Base-by-base conservation (phyloP, 306 rosid species). In the Alnus glutinosa region DNA sequence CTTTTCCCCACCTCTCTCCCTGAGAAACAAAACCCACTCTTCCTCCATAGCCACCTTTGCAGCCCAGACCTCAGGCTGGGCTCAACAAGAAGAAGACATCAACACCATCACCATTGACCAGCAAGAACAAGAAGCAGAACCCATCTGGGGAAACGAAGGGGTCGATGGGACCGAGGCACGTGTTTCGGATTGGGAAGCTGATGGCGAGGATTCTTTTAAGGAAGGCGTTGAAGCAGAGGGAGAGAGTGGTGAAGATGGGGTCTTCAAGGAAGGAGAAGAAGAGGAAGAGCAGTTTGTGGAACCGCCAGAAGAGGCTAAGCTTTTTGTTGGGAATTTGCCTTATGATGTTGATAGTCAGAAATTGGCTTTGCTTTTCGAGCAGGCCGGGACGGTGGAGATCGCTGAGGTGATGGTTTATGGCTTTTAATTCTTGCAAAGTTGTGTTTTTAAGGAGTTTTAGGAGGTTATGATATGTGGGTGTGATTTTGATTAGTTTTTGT, bases 281-380 rank as follows among this genome's bases (percentile, higher is more conserved):
- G 86, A 61, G 28, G 89, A 81, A 44, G 85, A 67, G 6, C 23
- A 74, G 8, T 87, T 23, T 36, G 86, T 54, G 0, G 91, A 91
- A 42, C 88, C 95, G 0, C 70, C 88, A 3, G 98, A 95, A 75
- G 98, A 95, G 1, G 91, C 94, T 12, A 95, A 95, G 78, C 59
- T 95, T 36, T 95, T 84, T 75, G 94, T 91, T 59, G 98, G 98
- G 61, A 95, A 95, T 76, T 89, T 95, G 89, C 96, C 98, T 55
- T 95, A 70, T 73, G 93, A 95, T 68, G 83, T 91, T 73, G 98
- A 91, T 44, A 91, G 98, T 71, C 79, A 92, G 54, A 88, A 71
- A 42, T 57, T 95, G 80, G 98, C 97, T 15, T 64, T 73, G 89
- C 87, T 92, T 23, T 95, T 95, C 74, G 96, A 89, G 73, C 77